Base-by-base conservation (phyloP, 164 flowering plant species). In the Annona cherimola region DNA sequence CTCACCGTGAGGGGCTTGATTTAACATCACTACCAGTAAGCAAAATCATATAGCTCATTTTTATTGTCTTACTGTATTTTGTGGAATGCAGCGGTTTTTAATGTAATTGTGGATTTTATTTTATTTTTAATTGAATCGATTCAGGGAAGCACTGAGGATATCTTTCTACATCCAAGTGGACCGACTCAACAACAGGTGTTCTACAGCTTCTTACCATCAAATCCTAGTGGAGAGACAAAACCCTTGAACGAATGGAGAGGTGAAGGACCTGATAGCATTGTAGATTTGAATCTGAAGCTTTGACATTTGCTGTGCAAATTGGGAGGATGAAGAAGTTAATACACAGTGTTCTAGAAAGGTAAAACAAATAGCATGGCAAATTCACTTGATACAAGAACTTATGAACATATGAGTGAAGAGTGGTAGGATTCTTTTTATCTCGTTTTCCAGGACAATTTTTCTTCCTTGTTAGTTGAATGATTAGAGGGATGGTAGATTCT, bases 201-300 rank as follows among this genome's bases (percentile, higher is more conserved):
- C 19, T 67, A 67, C 61, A 73, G 69, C 43, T 76, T 76, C 73
- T 57, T 69, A 16, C 75, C 79, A 2, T 50, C 18, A 42, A 43
- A 41, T 19, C 61, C 59, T 11, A 62, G 4, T 12, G 46, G 54
- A 8, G 20, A 12, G 7, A 18, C 63, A 44, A 11, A 45, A n/a
- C 8, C 66, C 20, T 57, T 57, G 1, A 61, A 40, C 18, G 43
- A 54, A 45, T 7, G 70, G 40, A 69, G 45, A 54, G 19, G 61
- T 4, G 71, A 46, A n/a, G 76, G 63, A 57, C 60, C 39, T 0
- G 76, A 59, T 4, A 62, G 67, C 60, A 40, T 4, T 64, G 68
- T 73, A 43, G 79, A 77, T 70, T 73, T 77, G 40, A 77, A 50
- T 39, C 66, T 77, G 35, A 77, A 77, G 76, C 60, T 77, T n/a